Conservation (phyloP, 257 asterid genomes). For the Primulina tabacum region DNA sequence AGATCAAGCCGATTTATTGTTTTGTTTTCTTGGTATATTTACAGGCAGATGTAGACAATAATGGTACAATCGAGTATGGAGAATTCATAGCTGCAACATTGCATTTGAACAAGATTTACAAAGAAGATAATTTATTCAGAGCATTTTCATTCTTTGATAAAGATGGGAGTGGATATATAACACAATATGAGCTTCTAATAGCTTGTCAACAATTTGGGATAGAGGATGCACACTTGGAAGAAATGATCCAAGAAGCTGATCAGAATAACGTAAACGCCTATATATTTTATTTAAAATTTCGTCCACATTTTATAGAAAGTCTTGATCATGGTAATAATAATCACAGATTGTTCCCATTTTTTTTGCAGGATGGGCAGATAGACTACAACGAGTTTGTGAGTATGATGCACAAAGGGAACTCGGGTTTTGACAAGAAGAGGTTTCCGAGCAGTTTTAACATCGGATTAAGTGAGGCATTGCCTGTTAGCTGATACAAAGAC, state of each 20-base stretch:
- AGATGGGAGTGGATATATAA: slow-evolving; percentile 37
- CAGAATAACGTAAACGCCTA: slow-evolving; percentile 30
- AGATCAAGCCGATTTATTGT: neutral
- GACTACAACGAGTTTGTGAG: slow-evolving; percentile 34
- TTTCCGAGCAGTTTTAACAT: slow-evolving; percentile 19
- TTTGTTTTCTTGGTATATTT: neutral
- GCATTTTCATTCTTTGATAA: slow-evolving; percentile 37
- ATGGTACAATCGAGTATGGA: slow-evolving; percentile 35
- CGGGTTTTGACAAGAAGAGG: slow-evolving; percentile 18
- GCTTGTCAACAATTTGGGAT: slow-evolving; percentile 35
- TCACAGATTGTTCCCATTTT: neutral
- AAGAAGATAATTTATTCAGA: slow-evolving; percentile 30
- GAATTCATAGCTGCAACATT: slow-evolving; percentile 35
- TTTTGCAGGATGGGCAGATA: slow-evolving; percentile 33
- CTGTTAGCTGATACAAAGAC: slow-evolving; percentile 18
- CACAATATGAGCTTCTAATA: slow-evolving; percentile 33
- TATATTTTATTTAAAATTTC: neutral
- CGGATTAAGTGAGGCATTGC: slow-evolving; percentile 23
- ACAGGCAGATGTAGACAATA: slow-evolving; percentile 35
- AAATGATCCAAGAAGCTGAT: slow-evolving; percentile 35
- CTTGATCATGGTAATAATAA: too few species aligned
- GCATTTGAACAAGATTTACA: slow-evolving; percentile 28
- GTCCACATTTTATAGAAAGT: neutral
- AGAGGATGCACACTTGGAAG: slow-evolving; percentile 29
- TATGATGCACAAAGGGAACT: slow-evolving; percentile 34